Percentiles rank a stretch among this genome's conserved stretches.
Evolutionary conservation across 345 rosid genomes (phyloP).

Genomic region (Murraya koenigii): DNA sequence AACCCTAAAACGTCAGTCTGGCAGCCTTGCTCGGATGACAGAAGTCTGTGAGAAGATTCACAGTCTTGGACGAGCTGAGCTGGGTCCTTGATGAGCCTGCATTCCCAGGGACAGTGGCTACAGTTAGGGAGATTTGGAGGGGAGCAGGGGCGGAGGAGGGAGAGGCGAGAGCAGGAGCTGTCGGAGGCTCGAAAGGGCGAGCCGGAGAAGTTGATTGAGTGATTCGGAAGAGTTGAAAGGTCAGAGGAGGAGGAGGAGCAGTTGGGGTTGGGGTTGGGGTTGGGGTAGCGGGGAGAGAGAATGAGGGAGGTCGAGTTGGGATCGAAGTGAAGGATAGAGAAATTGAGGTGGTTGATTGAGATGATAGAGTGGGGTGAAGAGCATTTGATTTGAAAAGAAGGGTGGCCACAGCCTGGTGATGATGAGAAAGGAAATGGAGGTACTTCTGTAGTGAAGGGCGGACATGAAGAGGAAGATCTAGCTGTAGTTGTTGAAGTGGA

Average conservation of each 20-base stretch:
- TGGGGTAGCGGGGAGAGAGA: slow-evolving; percentile 44
- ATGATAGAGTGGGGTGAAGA: slow-evolving; percentile 53
- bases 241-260: slow-evolving; percentile 26
- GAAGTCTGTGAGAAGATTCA: slow-evolving; percentile 35
- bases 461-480: slow-evolving; percentile 40
- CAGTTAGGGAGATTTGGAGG: slow-evolving; percentile 51
- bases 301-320: slow-evolving; percentile 47
- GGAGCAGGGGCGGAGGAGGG: slow-evolving; percentile 57
- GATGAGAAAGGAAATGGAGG: slow-evolving; percentile 77
- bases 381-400: slow-evolving; percentile 71
- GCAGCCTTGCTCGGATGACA: slow-evolving; percentile 56
- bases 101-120: slow-evolving; percentile 61
- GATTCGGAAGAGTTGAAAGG: slow-evolving; percentile 33
- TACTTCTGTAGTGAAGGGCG: slow-evolving; percentile 55
- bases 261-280: slow-evolving; percentile 22
- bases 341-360: slow-evolving; percentile 61
- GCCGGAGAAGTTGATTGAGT: slow-evolving; percentile 54
- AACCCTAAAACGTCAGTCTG: slow-evolving; percentile 52
- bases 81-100: slow-evolving; percentile 55
- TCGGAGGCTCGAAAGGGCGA: slow-evolving; percentile 73
- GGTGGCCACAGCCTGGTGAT: slow-evolving; percentile 79
- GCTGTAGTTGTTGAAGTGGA: slow-evolving; percentile 6
- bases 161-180: slow-evolving; percentile 74
- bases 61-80: slow-evolving; percentile 59
- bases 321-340: slow-evolving; percentile 19